phyloP scores from a whole-genome alignment of 1,139 yeast species.

The Waltiozyma sp. region DNA sequence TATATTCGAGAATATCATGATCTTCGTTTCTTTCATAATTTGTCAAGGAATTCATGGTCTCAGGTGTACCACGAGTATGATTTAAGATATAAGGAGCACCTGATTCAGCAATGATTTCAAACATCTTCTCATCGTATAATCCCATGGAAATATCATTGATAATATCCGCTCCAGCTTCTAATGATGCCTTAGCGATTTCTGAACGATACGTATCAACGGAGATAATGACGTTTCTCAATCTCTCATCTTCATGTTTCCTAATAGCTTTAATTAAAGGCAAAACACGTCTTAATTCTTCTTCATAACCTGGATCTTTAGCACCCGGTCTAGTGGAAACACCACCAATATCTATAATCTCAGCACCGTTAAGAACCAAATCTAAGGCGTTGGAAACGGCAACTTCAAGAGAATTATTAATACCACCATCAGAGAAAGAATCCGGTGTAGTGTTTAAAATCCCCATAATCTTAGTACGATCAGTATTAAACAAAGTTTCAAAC shows the following conservation, averaged over 20 bases:
- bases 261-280: conserved; percentile 60
- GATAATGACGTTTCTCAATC: conserved; percentile 37
- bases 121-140: conserved; percentile 50
- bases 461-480: conserved; percentile 51
- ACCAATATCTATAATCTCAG: conserved; percentile 74
- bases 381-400: conserved; percentile 30
- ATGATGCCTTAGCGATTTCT: conserved; percentile 57
- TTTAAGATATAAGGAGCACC: conserved; percentile 74
- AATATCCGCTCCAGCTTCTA: conserved; percentile 77
- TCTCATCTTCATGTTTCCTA: conserved; percentile 28
- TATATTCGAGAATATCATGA: conserved; percentile 30
- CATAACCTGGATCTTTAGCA: conserved; percentile 43
- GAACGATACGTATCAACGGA: conserved; percentile 83
- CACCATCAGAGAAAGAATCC: conserved; percentile 93
- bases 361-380: conserved; percentile 43
- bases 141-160: conserved; percentile 92
- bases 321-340: conserved; percentile 92
- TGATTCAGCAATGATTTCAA: conserved; percentile 51
- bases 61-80: conserved; percentile 79
- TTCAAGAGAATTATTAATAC: conserved; percentile 29
- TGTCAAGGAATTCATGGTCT: conserved; percentile 56
- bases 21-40: conserved; percentile 37
- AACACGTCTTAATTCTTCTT: conserved; percentile 55
- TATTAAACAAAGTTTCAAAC: conserved; percentile 22
- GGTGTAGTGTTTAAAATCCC: conserved; percentile 86